phyloP scores from a whole-genome alignment of 176 grass and related monocot genomes.

The Aegilops bicornis region DNA sequence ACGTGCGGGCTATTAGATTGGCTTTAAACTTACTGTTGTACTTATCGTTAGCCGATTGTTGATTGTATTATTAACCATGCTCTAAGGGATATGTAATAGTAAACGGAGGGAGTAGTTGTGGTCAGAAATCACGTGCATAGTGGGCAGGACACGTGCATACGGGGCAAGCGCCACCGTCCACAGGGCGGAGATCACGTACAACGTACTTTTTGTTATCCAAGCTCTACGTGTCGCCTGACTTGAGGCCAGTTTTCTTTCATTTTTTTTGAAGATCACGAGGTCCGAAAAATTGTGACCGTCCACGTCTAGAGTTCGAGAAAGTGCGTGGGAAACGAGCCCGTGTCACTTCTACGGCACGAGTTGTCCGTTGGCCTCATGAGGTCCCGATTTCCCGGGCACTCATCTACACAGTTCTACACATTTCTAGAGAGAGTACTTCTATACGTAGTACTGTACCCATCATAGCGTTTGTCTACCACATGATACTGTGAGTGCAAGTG shows the following conservation, averaged over 20 bases:
- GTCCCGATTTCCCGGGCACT: not conserved
- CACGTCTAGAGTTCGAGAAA: not conserved
- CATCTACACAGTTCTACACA: too few species aligned
- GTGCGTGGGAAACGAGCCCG: not conserved
- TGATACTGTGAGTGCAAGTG: not conserved
- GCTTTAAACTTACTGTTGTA: too few species aligned
- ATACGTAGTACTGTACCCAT: too few species aligned
- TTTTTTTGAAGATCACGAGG: not conserved
- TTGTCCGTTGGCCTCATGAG: not conserved
- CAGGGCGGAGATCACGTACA: not conserved
- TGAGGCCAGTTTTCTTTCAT: not conserved
- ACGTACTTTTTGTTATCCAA: not conserved
- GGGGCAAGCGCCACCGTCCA: conserved; percentile 17
- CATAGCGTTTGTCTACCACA: not conserved
- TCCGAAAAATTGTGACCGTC: not conserved
- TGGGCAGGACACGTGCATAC: not conserved
- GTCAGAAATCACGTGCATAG: conserved; percentile 4
- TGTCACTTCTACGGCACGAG: not conserved
- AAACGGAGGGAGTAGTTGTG: not conserved
- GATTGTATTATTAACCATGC: too few species aligned
- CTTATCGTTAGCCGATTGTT: too few species aligned
- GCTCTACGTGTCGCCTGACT: not conserved
- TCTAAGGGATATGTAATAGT: too few species aligned
- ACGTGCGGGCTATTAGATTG: too few species aligned
- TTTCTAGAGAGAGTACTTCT: too few species aligned